phyloP scores from a whole-genome alignment of 371 early-diverging fungal genomes.

The Apophysomyces trapeziformis region DNA sequence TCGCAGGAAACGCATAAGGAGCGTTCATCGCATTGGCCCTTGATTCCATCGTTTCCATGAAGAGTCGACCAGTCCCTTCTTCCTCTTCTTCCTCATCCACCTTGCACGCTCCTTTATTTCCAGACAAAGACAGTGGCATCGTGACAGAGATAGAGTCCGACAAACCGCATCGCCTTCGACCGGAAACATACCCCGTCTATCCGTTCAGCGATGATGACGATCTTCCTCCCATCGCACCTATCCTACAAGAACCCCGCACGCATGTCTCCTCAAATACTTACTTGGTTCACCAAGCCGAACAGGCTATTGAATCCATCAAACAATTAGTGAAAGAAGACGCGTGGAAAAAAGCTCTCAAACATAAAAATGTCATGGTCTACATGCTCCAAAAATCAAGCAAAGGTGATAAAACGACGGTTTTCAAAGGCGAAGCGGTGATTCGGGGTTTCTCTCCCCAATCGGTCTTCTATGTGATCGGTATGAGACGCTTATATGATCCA shows the following conservation, averaged over 20 bases:
- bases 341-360: constrained; percentile 73
- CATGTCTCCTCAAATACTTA: constrained; percentile 33
- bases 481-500: constrained; percentile 67
- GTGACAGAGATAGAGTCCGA: constrained; percentile 45
- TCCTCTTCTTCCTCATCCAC: constrained; percentile 7
- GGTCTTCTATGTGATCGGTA: constrained; percentile 71
- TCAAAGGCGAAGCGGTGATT: constrained; percentile 67
- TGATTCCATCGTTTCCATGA: constrained; percentile 9
- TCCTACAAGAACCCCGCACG: constrained; percentile 7
- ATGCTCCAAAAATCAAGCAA: constrained; percentile 38
- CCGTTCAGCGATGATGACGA: constrained; percentile 56
- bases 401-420: constrained; percentile 56
- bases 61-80: constrained; percentile 8
- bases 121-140: constrained; percentile 47
- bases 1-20: constrained; percentile 6
- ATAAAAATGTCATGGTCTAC: constrained; percentile 66
- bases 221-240: constrained; percentile 24
- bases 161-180: constrained; percentile 17
- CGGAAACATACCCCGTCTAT: constrained; percentile 16
- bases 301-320: constrained; percentile 34
- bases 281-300: constrained; percentile 48
- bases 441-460: constrained; percentile 69
- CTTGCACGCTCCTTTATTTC: constrained; percentile 9
- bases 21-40: background rate
- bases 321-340: constrained; percentile 34